Conservation (phyloP, 225 moss, liverwort and hornwort genomes). For the Physcomitrellopsis africana region DNA sequence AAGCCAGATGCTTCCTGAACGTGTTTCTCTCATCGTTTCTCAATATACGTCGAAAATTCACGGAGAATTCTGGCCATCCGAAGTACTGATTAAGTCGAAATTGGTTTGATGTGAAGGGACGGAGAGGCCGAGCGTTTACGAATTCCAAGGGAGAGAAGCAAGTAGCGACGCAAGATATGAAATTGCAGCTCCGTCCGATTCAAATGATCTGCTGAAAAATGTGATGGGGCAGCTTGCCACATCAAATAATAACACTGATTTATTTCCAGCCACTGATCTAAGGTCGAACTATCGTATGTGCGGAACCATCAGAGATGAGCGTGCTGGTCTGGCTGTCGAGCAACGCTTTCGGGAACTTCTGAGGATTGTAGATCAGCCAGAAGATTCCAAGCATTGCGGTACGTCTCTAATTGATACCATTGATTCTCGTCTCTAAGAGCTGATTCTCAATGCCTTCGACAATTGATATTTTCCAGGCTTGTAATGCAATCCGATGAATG, state of each 20-base stretch:
- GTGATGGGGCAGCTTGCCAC: constrained; percentile 22
- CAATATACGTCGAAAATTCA: no score
- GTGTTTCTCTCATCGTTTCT: constrained; percentile 11
- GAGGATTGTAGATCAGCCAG: constrained; percentile 29
- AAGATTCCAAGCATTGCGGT: constrained; percentile 36
- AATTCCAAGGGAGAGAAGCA: constrained; percentile 26
- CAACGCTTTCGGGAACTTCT: constrained; percentile 35
- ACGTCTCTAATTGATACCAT: constrained; percentile 13
- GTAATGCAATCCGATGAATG: constrained; percentile 4
- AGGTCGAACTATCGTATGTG: constrained; percentile 37
- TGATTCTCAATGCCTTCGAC: constrained; percentile 24
- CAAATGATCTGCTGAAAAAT: constrained; percentile 31
- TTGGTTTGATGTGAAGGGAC: constrained; percentile 43
- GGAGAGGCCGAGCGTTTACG: constrained; percentile 29
- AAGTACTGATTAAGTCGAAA: constrained; percentile 16
- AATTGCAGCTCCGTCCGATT: constrained; percentile 25
- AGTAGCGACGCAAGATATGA: constrained; percentile 31
- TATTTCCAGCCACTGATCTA: constrained; percentile 30
- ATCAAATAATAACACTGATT: constrained; percentile 20
- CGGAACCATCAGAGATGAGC: constrained; percentile 33
- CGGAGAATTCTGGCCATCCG: not conserved
- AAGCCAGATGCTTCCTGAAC: no score
- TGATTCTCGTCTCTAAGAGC: not conserved
- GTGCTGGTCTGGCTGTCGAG: constrained; percentile 24
- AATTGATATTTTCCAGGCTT: constrained; percentile 11